These are phyloP conservation scores for Nelumbo lutea DNA, from an alignment of 164 flowering plant species.

Conservation along the genomic window DNA sequence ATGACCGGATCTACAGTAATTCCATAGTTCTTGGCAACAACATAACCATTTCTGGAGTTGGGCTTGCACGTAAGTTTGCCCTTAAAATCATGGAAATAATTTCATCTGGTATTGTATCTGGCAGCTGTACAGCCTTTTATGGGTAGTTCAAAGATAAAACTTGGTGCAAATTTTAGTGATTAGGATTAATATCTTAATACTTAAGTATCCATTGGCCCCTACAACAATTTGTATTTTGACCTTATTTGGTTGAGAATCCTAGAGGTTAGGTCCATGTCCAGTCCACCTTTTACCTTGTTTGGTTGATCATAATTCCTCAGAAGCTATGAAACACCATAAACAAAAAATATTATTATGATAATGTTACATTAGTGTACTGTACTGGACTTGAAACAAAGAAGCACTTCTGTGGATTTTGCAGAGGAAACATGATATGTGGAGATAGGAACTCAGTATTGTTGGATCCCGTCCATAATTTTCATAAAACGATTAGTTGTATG, in stretches of 20 bases:
- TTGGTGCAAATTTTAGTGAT: not conserved
- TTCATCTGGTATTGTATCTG: not conserved
- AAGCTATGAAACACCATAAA: not conserved
- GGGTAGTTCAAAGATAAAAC: not conserved
- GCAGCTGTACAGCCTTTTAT: not conserved
- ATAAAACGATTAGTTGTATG: not conserved
- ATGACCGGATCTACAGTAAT: conserved; percentile 74
- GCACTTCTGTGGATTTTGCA: not conserved
- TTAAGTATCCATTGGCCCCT: not conserved
- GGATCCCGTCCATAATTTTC: not conserved
- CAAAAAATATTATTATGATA: no score
- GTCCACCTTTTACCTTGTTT: no score
- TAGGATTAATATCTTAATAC: no score
- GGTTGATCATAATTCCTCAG: not conserved
- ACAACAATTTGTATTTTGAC: not conserved
- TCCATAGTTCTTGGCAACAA: conserved; percentile 78
- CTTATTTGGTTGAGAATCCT: not conserved
- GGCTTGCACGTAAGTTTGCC: conserved; percentile 77
- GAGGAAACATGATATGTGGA: not conserved
- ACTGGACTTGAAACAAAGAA: not conserved
- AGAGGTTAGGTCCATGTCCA: not conserved
- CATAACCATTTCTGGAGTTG: conserved; percentile 74
- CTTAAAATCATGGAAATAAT: not conserved
- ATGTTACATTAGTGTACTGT: no score
- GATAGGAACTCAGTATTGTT: not conserved